Conservation (phyloP, 1,284 basidiomycete genomes). For the Thecaphora frezii region DNA sequence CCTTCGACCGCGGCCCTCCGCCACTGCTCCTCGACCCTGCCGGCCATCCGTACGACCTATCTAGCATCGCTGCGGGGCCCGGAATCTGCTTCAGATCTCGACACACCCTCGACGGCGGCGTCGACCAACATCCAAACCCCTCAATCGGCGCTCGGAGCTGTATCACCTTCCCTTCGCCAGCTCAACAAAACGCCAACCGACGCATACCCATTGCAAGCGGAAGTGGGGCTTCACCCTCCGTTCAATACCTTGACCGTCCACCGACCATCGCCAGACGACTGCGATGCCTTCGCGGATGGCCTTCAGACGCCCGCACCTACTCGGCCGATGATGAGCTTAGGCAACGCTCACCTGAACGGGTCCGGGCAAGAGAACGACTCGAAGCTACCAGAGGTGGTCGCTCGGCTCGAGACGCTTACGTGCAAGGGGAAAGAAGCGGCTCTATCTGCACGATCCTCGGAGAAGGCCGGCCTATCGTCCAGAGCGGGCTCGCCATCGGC, state of each 20-base stretch:
- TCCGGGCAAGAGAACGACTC: too few species aligned
- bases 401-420: too few species aligned
- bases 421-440: neutral
- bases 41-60: neutral
- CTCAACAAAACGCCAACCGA: neutral
- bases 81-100: neutral
- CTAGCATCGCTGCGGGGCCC: neutral
- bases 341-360: too few species aligned
- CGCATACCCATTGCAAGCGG: neutral
- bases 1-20: too few species aligned
- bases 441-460: neutral
- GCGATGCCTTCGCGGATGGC: too few species aligned
- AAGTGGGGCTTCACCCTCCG: neutral
- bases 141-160: neutral
- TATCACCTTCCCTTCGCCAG: neutral
- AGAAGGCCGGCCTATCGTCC: neutral
- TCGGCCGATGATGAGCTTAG: too few species aligned
- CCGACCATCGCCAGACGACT: too few species aligned
- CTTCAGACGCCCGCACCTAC: too few species aligned
- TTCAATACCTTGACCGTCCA: neutral
- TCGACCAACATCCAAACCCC: neutral
- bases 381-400: too few species aligned
- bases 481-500: neutral
- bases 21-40: neutral
- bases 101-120: neutral